Evolutionary conservation across 2,329 filamentous ascomycete species (phyloP).

Genomic region (Fusarium chlamydosporum): DNA sequence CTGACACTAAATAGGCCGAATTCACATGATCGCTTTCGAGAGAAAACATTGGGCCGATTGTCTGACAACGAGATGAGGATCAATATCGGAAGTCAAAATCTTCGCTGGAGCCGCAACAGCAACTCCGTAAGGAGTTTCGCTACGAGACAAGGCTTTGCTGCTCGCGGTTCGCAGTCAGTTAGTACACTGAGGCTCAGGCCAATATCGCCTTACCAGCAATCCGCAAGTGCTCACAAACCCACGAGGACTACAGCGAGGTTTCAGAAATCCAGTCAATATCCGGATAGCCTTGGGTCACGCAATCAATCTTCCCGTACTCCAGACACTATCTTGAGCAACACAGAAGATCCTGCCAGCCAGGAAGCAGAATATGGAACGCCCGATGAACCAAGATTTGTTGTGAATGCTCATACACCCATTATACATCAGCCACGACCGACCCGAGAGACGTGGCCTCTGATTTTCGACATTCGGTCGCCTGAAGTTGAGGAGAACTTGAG

Average conservation of each 20-base stretch:
- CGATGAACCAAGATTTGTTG: conserved; percentile 36
- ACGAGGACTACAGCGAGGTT: background rate
- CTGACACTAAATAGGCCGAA: background rate
- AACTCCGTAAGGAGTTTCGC: conserved; percentile 48
- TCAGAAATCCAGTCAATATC: too few species aligned
- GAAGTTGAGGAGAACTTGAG: conserved; percentile 32
- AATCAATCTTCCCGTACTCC: background rate
- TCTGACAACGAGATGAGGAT: conserved; percentile 44
- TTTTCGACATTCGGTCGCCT: conserved; percentile 37
- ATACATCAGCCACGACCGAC: conserved; percentile 52
- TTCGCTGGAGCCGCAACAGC: conserved; percentile 51
- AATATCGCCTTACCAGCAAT: conserved; percentile 2
- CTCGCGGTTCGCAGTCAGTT: conserved; percentile 11
- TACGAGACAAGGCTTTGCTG: conserved; percentile 6
- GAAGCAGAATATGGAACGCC: background rate
- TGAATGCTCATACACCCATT: conserved; percentile 29
- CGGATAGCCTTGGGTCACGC: background rate
- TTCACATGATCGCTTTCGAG: background rate
- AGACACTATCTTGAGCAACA: background rate
- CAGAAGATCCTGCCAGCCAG: background rate
- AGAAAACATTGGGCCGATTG: background rate
- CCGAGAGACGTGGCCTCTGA: conserved; percentile 13
- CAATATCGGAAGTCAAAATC: conserved; percentile 49
- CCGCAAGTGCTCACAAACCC: background rate
- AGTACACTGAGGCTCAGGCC: background rate